Evolutionary conservation across 108 stramenopile species (phyloP), one percentile per base, ranked within the genome.

Genomic region (Fragilaria crotonensis): DNA sequence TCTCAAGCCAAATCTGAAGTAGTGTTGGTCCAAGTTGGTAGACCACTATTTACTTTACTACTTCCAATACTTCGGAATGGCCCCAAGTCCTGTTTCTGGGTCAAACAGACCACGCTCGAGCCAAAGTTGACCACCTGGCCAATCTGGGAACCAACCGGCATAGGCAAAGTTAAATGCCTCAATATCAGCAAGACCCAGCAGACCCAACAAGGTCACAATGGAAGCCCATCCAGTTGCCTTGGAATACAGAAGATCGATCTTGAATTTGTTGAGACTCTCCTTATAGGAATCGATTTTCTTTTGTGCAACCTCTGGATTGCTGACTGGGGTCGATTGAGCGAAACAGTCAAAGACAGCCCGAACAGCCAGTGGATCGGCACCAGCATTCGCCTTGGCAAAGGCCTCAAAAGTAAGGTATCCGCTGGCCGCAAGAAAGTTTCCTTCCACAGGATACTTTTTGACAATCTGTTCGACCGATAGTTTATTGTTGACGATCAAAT

Each of bases 291-390:
- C 67, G 49, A 87, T 47, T 52, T 72, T 74, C 1, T 51, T 25
- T 63, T 87, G 82, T 0, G 79, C 85, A 20, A 79, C 59, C 9
- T 63, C 64, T 14, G 85, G 85, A 52, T 75, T 45, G 36, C 69
- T 64, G 48, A 66, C 66, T 52, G 79, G 72, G 3, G 77, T 81
- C 9, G 70, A 70, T 54, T 72, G 55, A 9, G 75, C 63, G 60
- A 73, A 70, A 17, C 58, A 33, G 75, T 87, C 86, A 63, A 87
- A 84, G 18, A 87, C 66, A 26, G 86, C 86, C 28, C 86, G 68
- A n/a, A 87, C 63, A 5, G 83, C 73, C 55, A 84, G 70, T 2
- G 82, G 82, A 78, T 87, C 81, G 51, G 60, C 66, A 0, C 64
- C 72, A 5, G 32, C 62, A 57, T 84, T 84, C 41, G 76, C 80